Percentiles rank a stretch among this genome's conserved stretches.
These are phyloP conservation scores for Tinospora cordifolia DNA, from an alignment of 164 flowering plant genomes.

Conservation along the genomic window DNA sequence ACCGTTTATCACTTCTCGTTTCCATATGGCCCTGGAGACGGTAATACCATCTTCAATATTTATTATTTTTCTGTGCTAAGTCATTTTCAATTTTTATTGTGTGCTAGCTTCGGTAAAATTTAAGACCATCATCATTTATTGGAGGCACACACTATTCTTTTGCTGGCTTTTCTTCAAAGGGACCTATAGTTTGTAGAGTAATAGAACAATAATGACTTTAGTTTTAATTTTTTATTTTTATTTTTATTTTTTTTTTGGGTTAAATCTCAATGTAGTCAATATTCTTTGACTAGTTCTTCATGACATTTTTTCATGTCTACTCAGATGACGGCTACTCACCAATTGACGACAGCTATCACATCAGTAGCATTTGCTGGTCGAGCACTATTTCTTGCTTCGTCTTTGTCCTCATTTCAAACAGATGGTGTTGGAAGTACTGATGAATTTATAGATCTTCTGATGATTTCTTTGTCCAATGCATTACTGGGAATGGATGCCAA, in stretches of 20 bases:
- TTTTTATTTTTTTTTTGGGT: too few relatives aligned
- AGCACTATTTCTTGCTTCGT: constrained; percentile 55
- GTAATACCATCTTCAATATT: constrained; percentile 25
- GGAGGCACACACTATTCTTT: neutral
- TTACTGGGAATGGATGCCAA: constrained; percentile 99
- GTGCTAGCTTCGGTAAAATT: neutral
- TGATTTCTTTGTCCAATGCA: constrained; percentile 76
- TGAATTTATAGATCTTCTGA: constrained; percentile 46
- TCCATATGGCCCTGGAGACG: constrained; percentile 91
- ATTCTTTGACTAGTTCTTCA: neutral
- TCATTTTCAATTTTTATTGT: neutral
- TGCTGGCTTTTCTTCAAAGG: neutral
- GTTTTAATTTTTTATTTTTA: neutral
- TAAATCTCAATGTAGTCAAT: neutral
- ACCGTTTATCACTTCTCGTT: constrained; percentile 86
- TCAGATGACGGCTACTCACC: constrained; percentile 97
- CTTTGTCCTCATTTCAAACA: constrained; percentile 35
- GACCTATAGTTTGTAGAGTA: neutral
- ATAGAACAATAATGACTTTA: neutral
- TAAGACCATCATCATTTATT: neutral
- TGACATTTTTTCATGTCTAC: constrained; percentile 19
- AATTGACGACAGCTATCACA: constrained; percentile 84
- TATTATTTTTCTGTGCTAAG: neutral
- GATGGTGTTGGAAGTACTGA: constrained; percentile 32
- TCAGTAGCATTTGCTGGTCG: constrained; percentile 93